These are phyloP conservation scores for Babesia bovis DNA, from an alignment of 169 alveolate genomes.

Conservation along the genomic window DNA sequence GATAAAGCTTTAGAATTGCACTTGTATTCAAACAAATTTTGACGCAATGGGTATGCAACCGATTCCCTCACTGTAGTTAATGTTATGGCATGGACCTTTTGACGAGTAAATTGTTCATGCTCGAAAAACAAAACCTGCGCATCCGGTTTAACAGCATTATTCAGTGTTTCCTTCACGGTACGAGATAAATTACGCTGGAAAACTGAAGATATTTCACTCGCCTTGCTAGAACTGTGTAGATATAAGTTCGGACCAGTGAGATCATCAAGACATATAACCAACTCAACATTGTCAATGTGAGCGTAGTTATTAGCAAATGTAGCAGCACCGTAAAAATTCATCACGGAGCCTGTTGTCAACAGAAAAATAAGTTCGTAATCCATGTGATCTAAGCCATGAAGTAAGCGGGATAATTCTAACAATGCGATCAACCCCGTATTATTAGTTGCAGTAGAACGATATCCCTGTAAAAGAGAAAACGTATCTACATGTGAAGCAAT, in stretches of 20 bases:
- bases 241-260: slow-evolving; percentile 28
- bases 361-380: slow-evolving; percentile 29
- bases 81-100: slow-evolving; percentile 40
- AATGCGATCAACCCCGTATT: slow-evolving; percentile 42
- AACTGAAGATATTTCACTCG: slow-evolving; percentile 9
- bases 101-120: slow-evolving; percentile 46
- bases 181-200: slow-evolving; percentile 14
- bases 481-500: slow-evolving; percentile 27
- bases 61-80: slow-evolving; percentile 24
- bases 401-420: slow-evolving; percentile 34
- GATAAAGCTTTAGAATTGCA: slow-evolving; percentile 18
- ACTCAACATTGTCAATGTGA: slow-evolving; percentile 31
- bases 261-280: slow-evolving; percentile 49
- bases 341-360: slow-evolving; percentile 34
- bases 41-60: slow-evolving; percentile 18
- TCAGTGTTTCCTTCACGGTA: slow-evolving; percentile 14
- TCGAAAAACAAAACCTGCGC: slow-evolving; percentile 16
- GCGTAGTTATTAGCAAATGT: slow-evolving; percentile 12
- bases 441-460: slow-evolving; percentile 32
- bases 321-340: slow-evolving; percentile 47
- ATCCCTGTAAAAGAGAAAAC: slow-evolving; percentile 41
- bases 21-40: slow-evolving; percentile 10
- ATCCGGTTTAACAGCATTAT: slow-evolving; percentile 9
- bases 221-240: slow-evolving; percentile 36
- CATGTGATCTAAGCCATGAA: slow-evolving; percentile 16